A percentile compares a stretch with the other conserved stretches of the same genome.
These are phyloP conservation scores for Microsporum canis DNA, from an alignment of 2,329 filamentous ascomycete genomes.

Conservation along the genomic window DNA sequence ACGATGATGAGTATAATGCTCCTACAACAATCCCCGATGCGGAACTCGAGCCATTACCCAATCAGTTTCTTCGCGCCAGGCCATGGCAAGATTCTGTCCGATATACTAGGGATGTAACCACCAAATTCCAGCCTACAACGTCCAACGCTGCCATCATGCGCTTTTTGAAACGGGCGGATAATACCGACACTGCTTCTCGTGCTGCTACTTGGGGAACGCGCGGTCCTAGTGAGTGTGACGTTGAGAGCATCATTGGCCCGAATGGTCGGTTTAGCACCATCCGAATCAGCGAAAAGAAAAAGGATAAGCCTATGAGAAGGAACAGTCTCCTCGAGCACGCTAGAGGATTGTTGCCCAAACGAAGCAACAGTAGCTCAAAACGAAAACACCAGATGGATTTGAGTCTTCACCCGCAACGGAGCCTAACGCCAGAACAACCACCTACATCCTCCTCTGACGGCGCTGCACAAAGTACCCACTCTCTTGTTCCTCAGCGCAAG, in stretches of 20 bases:
- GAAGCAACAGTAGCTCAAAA: slow-evolving; percentile 38
- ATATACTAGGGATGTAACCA: slow-evolving; percentile 21
- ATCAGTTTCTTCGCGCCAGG: slow-evolving; percentile 30
- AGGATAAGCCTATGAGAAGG: slow-evolving; percentile 31
- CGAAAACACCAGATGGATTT: slow-evolving; percentile 25
- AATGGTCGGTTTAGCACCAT: slow-evolving; percentile 16
- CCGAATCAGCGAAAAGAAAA: slow-evolving; percentile 19
- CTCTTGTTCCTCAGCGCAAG: slow-evolving; percentile 27
- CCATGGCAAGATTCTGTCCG: slow-evolving; percentile 41
- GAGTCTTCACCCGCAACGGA: slow-evolving; percentile 11
- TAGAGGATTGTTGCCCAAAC: slow-evolving; percentile 29
- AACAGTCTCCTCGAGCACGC: slow-evolving; percentile 36
- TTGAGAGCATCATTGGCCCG: slow-evolving; percentile 36
- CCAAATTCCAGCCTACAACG: slow-evolving; percentile 38
- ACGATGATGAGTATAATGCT: slow-evolving; percentile 18
- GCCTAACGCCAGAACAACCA: neutral
- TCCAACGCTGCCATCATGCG: slow-evolving; percentile 46
- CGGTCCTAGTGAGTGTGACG: slow-evolving; percentile 41
- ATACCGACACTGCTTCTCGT: slow-evolving; percentile 44
- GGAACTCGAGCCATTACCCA: slow-evolving; percentile 25
- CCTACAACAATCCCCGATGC: slow-evolving; percentile 17
- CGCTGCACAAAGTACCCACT: slow-evolving; percentile 8
- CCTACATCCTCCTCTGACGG: neutral
- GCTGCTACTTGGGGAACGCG: slow-evolving; percentile 45
- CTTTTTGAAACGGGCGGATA: slow-evolving; percentile 39